A percentile compares a stretch with the other conserved stretches of the same genome.
These are phyloP conservation scores for Heliamphora pulchella DNA, from an alignment of 179 eudicot genomes.

Conservation along the genomic window DNA sequence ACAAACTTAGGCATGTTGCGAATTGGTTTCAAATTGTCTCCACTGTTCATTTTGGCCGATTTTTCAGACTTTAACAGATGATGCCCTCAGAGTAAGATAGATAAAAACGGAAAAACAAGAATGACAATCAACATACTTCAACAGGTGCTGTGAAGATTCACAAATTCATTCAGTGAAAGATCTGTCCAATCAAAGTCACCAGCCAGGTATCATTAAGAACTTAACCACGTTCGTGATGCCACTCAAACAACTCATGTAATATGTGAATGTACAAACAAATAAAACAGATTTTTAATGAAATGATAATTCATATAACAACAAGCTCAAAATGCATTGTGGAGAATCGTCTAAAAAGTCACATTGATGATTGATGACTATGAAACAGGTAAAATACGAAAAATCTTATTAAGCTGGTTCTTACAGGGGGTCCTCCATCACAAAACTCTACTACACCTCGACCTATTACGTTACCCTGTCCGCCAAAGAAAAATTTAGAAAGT, in stretches of 20 bases:
- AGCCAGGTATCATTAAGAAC: not conserved
- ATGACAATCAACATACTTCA: not conserved
- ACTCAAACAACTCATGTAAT: not conserved
- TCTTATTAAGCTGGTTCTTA: slow-evolving; percentile 14
- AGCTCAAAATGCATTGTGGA: not conserved
- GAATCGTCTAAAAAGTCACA: not conserved
- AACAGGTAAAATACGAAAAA: not conserved
- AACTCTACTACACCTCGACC: slow-evolving; percentile 38
- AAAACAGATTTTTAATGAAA: not conserved
- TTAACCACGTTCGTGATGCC: not conserved
- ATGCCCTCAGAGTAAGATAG: not conserved
- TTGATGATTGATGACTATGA: not conserved
- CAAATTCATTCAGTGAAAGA: not conserved
- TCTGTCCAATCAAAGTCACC: slow-evolving; percentile 3
- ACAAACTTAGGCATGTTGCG: not conserved
- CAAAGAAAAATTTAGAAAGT: too few species aligned
- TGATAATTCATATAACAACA: not conserved
- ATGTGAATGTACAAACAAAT: not conserved
- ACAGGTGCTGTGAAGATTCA: not conserved
- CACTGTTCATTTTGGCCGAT: not conserved
- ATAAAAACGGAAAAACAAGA: not conserved
- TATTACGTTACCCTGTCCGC: slow-evolving; percentile 8
- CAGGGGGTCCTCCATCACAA: slow-evolving; percentile 37
- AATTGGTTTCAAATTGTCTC: not conserved
- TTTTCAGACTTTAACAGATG: not conserved